Conservation (phyloP, 1,284 basidiomycete genomes). For the Sutorius eximius region DNA sequence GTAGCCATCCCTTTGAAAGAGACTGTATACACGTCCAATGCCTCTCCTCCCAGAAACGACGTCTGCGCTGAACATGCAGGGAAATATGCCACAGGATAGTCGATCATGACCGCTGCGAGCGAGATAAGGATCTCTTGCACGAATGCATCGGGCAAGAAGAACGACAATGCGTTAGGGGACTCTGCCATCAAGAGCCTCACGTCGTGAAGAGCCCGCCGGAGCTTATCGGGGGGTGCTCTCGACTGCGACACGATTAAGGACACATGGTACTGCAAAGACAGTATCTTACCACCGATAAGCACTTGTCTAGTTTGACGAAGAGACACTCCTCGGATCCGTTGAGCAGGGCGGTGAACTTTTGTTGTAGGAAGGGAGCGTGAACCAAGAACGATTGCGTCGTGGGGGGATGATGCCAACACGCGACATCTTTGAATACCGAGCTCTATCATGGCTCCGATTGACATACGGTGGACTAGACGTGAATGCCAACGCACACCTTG, state of each 20-base stretch:
- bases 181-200: slow-evolving; percentile 27
- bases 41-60: slow-evolving; percentile 42
- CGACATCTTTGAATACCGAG: slow-evolving; percentile 37
- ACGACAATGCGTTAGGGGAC: slow-evolving; percentile 11
- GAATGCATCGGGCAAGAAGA: slow-evolving; percentile 29
- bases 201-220: slow-evolving; percentile 16
- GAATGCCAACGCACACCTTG: slow-evolving; percentile 24
- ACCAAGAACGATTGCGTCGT: slow-evolving; percentile 51
- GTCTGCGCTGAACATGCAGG: slow-evolving; percentile 38
- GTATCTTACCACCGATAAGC: slow-evolving; percentile 21
- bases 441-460: slow-evolving; percentile 3
- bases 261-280: background rate
- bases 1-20: slow-evolving; percentile 12
- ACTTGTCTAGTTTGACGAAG: slow-evolving; percentile 23
- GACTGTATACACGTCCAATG: slow-evolving; percentile 51
- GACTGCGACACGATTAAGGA: slow-evolving; percentile 10
- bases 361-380: slow-evolving; percentile 26
- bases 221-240: slow-evolving; percentile 5
- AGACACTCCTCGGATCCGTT: slow-evolving; percentile 4
- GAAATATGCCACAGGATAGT: slow-evolving; percentile 58
- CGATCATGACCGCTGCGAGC: slow-evolving; percentile 54
- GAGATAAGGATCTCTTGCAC: slow-evolving; percentile 39
- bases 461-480: background rate
- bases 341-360: slow-evolving; percentile 11
- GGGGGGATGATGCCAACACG: slow-evolving; percentile 41